Evolutionary conservation across 2,329 filamentous ascomycete species (phyloP), one percentile per base, ranked within the genome.

Genomic region (Colletotrichum cordylinicola): DNA sequence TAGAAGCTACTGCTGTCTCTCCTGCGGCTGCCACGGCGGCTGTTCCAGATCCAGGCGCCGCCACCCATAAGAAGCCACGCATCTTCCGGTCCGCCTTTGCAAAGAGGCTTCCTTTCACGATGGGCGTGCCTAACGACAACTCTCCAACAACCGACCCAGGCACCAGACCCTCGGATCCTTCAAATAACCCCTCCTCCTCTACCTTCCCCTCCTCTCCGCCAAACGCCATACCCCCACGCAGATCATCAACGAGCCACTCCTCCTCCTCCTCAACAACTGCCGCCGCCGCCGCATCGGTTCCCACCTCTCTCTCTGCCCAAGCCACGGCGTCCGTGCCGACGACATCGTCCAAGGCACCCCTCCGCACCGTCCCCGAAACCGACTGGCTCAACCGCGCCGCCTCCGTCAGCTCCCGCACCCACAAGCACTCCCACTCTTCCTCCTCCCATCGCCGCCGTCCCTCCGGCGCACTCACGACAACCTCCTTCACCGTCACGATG

Each of bases 191-290:
- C 37, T 21, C 67, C 33, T 33, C 78, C 61, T 72, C 52, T 68
- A 66, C 77, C 43, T 79, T 81, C 52, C 78, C 82, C 77, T 82
- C 83, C 76, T 83, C 82, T 55, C 83, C 84, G 12, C 92, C 93
- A 70, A 92, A 91, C 83, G 88, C 89, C 48, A 95, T 96, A 71
- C 94, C 94, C 24, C 92, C 93, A 4, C 91, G 94, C 77, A 95
- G 93, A 61, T 95, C 94, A 72, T 94, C 93, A 2, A 92, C 90
- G 72, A 67, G 62, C 76, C 75, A 70, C 31, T 35, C 72, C 31
- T 52, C 55, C 78, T 58, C 72, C 6, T 55, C 80, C 67, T 83
- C 83, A 78, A 81, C 82, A 71, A 78, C 80, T 37, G 70, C 75
- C 81, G 70, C 69, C 62, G 62, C 60, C 18, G 31, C 60, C 55